Percentiles rank a stretch among this genome's conserved stretches.
phyloP scores from a whole-genome alignment of 352 stramenopile species.

The Pythium dissotocum region DNA sequence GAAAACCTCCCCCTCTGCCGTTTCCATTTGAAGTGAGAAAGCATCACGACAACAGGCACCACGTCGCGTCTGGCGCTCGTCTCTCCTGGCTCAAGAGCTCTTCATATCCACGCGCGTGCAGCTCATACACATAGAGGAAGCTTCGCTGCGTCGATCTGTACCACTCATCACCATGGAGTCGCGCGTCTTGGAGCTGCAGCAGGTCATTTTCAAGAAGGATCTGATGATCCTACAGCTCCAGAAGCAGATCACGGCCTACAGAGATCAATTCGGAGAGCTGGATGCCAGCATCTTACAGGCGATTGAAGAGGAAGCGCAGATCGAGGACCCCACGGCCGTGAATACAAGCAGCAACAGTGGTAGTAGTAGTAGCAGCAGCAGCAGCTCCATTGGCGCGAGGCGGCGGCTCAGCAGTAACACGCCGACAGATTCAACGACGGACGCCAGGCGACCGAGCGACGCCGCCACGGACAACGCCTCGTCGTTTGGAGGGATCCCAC shows the following conservation, averaged over 20 bases:
- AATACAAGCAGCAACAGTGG: slow-evolving; percentile 1
- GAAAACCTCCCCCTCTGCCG: slow-evolving; percentile 7
- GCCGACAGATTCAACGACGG: not conserved
- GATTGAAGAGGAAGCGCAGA: slow-evolving; percentile 29
- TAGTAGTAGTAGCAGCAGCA: slow-evolving; percentile 1
- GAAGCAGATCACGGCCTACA: slow-evolving; percentile 66
- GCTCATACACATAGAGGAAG: not conserved
- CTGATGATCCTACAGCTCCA: slow-evolving; percentile 81
- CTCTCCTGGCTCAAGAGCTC: not conserved
- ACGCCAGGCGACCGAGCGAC: not conserved
- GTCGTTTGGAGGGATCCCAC: not conserved
- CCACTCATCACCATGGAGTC: slow-evolving; percentile 38
- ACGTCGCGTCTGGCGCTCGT: not conserved
- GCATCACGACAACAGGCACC: not conserved
- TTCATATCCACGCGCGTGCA: not conserved
- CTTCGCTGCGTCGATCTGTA: slow-evolving; percentile 4
- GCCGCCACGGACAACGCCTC: not conserved
- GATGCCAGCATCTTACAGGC: slow-evolving; percentile 32
- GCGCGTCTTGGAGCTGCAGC: slow-evolving; percentile 67
- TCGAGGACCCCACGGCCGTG: slow-evolving; percentile 20
- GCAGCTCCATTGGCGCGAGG: slow-evolving; percentile 4
- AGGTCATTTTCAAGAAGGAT: slow-evolving; percentile 85
- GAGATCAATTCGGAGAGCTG: slow-evolving; percentile 49
- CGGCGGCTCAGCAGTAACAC: slow-evolving; percentile 23
- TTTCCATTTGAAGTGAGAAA: slow-evolving; percentile 3